Conservation (phyloP, 805 yeast genomes). For the Ogataea naganishii region DNA sequence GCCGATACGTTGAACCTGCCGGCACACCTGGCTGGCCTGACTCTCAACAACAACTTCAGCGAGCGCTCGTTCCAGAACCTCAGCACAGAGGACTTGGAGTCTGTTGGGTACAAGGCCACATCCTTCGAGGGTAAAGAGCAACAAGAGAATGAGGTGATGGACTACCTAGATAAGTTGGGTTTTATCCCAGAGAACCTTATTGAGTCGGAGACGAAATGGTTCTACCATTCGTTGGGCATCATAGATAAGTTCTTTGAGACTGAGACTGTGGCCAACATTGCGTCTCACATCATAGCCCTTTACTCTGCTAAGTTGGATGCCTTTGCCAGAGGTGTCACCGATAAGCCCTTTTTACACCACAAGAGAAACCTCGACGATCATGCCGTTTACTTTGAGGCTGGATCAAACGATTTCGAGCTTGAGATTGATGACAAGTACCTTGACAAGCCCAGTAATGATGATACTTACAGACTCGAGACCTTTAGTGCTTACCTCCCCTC, state of each 20-base stretch:
- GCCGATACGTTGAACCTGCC: too few relatives aligned
- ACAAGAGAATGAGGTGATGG: slow-evolving; percentile 77
- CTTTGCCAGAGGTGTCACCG: slow-evolving; percentile 48
- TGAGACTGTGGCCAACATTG: slow-evolving; percentile 73
- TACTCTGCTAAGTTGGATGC: slow-evolving; percentile 93
- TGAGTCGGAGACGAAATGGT: slow-evolving; percentile 84
- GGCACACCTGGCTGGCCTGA: slow-evolving; percentile 12
- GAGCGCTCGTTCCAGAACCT: slow-evolving; percentile 25
- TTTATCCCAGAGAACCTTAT: slow-evolving; percentile 83
- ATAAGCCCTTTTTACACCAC: slow-evolving; percentile 61
- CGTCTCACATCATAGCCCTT: slow-evolving; percentile 75
- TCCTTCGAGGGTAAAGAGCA: slow-evolving; percentile 72
- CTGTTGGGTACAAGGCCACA: slow-evolving; percentile 59
- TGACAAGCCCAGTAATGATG: slow-evolving; percentile 34
- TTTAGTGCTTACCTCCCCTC: slow-evolving; percentile 57
- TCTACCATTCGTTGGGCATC: slow-evolving; percentile 78
- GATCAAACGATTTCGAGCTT: slow-evolving; percentile 49
- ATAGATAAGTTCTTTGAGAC: slow-evolving; percentile 89
- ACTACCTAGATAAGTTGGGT: slow-evolving; percentile 71
- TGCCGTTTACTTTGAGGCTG: slow-evolving; percentile 84
- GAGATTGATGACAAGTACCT: slow-evolving; percentile 77
- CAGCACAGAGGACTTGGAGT: slow-evolving; percentile 19
- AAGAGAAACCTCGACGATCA: slow-evolving; percentile 75
- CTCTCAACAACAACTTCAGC: slow-evolving; percentile 27
- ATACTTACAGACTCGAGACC: slow-evolving; percentile 65